phyloP scores from a whole-genome alignment of 2,329 filamentous ascomycete species.

The Chaetothyriales sp. region DNA sequence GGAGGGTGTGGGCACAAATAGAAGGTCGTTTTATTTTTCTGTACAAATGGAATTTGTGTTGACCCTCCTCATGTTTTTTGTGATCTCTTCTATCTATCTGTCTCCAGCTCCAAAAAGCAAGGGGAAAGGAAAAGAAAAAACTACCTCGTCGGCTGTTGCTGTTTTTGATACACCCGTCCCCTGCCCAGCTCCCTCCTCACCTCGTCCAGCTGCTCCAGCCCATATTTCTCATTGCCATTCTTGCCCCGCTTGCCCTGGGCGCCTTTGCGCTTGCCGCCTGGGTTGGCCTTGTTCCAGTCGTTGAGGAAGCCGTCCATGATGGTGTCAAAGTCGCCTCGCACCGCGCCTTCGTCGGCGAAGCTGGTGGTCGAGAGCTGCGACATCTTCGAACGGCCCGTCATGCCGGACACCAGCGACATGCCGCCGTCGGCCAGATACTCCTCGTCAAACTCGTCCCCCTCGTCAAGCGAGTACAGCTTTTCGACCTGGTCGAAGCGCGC shows the following conservation, averaged over 20 bases:
- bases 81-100: not conserved
- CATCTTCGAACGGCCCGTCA: constrained; percentile 32
- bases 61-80: not conserved
- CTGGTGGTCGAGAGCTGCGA: constrained; percentile 48
- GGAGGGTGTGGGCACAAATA: constrained; percentile 8
- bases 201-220: constrained; percentile 81
- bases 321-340: constrained; percentile 66
- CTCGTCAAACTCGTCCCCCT: constrained; percentile 35
- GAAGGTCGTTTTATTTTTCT: not conserved
- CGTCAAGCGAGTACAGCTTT: constrained; percentile 56
- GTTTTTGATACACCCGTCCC: constrained; percentile 39
- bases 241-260: constrained; percentile 49
- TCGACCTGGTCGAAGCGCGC: constrained; percentile 84
- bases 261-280: constrained; percentile 27
- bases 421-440: constrained; percentile 27
- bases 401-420: constrained; percentile 35
- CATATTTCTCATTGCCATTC: constrained; percentile 65
- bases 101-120: too few species aligned
- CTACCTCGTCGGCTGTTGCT: not conserved
- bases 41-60: not conserved
- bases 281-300: constrained; percentile 33
- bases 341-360: constrained; percentile 34
- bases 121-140: not conserved
- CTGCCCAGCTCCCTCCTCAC: constrained; percentile 67
- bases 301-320: constrained; percentile 90